Conservation (phyloP, 2,329 filamentous ascomycete genomes). For the Colletotrichum magnum region DNA sequence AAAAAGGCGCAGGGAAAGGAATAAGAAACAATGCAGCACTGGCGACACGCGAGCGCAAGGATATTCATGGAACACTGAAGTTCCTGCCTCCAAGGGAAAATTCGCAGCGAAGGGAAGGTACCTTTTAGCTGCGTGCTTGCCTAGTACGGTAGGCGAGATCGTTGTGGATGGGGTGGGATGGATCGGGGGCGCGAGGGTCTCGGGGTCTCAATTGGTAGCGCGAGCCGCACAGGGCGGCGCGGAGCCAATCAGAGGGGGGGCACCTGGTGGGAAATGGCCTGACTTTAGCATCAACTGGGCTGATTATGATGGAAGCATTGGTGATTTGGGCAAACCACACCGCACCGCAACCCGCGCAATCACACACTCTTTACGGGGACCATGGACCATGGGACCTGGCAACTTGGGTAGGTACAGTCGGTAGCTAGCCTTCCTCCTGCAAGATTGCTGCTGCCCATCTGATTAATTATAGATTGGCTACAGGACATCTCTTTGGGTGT, state of each 20-base stretch:
- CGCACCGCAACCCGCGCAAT: slow-evolving; percentile 9
- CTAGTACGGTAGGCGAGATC: neutral
- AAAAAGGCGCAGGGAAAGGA: neutral
- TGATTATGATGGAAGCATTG: slow-evolving; percentile 39
- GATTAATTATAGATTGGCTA: slow-evolving; percentile 33
- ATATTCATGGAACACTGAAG: neutral
- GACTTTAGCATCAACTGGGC: slow-evolving; percentile 39
- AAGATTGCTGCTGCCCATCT: slow-evolving; percentile 26
- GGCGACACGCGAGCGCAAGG: slow-evolving; percentile 19
- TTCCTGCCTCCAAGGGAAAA: too few relatives aligned
- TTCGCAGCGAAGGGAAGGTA: neutral
- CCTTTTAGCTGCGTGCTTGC: neutral
- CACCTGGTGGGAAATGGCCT: slow-evolving; percentile 37
- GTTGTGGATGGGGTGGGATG: slow-evolving; percentile 2
- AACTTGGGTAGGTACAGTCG: neutral
- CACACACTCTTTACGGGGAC: neutral
- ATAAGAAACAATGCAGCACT: slow-evolving; percentile 4
- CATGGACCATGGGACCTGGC: neutral
- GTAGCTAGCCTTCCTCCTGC: slow-evolving; percentile 11
- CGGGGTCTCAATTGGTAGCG: slow-evolving; percentile 31
- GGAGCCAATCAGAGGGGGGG: slow-evolving; percentile 34
- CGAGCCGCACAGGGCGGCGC: slow-evolving; percentile 30
- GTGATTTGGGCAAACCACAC: slow-evolving; percentile 35
- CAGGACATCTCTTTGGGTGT: slow-evolving; percentile 12
- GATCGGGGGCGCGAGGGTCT: slow-evolving; percentile 9